Conservation (phyloP, 805 yeast genomes). For the Ogataea methylovora region DNA sequence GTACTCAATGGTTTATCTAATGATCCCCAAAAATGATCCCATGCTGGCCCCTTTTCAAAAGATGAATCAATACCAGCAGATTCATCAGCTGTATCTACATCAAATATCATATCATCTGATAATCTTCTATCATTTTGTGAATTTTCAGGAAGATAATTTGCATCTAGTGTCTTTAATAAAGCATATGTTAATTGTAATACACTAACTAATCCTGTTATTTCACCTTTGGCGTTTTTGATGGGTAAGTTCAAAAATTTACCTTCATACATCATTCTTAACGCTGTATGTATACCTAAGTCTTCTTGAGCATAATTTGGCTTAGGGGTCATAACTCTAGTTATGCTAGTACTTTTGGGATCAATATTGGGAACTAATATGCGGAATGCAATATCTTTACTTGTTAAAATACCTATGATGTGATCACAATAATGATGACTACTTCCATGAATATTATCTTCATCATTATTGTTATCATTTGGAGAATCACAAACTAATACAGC, state of each 20-base stretch:
- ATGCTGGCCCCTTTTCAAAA: slow-evolving; percentile 21
- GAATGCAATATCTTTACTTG: slow-evolving; percentile 37
- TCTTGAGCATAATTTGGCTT: slow-evolving; percentile 38
- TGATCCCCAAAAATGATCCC: slow-evolving; percentile 26
- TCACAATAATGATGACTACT: slow-evolving; percentile 17
- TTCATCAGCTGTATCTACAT: slow-evolving; percentile 8
- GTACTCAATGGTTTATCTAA: slow-evolving; percentile 22
- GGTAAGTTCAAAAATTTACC: slow-evolving; percentile 40
- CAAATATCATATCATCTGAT: slow-evolving; percentile 27
- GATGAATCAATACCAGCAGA: slow-evolving; percentile 6
- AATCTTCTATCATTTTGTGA: slow-evolving; percentile 14
- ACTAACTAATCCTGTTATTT: slow-evolving; percentile 34
- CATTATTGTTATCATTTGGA: neutral
- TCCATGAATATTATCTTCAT: slow-evolving; percentile 5
- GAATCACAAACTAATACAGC: slow-evolving; percentile 33
- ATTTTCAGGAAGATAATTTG: too few species aligned
- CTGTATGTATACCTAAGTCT: slow-evolving; percentile 31
- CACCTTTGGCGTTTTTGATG: slow-evolving; percentile 22
- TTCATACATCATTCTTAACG: slow-evolving; percentile 37
- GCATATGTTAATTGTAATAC: slow-evolving; percentile 37
- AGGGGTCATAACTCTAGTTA: slow-evolving; percentile 36
- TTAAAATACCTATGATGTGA: slow-evolving; percentile 36
- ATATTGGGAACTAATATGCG: slow-evolving; percentile 30
- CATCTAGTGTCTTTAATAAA: slow-evolving; percentile 28
- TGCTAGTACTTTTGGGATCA: slow-evolving; percentile 29